Base-by-base conservation (phyloP, 2,329 filamentous ascomycete genomes). In the Diaporthe amygdali region DNA sequence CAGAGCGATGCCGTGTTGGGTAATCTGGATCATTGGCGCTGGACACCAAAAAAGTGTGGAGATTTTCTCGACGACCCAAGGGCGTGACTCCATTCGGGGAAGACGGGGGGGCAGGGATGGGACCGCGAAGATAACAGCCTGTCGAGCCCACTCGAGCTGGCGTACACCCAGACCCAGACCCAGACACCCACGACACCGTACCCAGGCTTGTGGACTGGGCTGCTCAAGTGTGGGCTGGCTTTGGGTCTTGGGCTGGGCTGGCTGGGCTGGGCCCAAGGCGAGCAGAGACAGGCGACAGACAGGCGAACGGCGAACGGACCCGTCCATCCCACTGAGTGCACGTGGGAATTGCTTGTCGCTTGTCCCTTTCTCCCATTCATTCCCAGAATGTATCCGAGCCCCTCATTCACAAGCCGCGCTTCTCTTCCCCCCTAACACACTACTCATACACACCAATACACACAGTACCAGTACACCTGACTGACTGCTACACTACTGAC, bases 1-100 rank as follows among this genome's bases (percentile, higher is more conserved):
- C 59, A 47, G 47, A 56, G 70, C 70, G 55, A 55, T 69, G 66
- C 70, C 70, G 63, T 64, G 56, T 71, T 66, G 9, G 70, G 66
- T n/a, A 51, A 71, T 71, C 56, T 71, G 56, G 34, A 69, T 71
- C 49, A 49, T 51, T 56, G 46, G 69, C 51, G 63, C 52, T 46
- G 69, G 30, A 32, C 25, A 68, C 52, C 9, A 20, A 9, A 47
- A 12, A 22, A 63, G 20, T 25, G 59, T 63, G 59, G 59, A 25
- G 59, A 63, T 34, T 34, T 34, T 12, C 8, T 51, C 25, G 47
- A 30, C 47, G 47, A 51, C 32, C 51, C 49, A 25, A 66, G 41
- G 37, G 30, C 17, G 44, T 66, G 46, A 52, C 63, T 34, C 49
- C 64, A 56, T 54, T 55, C 64, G 52, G 69, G 39, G 39, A 56